Evolutionary conservation across 352 stramenopile genomes (phyloP).

Genomic region (Globisporangium alternatum): DNA sequence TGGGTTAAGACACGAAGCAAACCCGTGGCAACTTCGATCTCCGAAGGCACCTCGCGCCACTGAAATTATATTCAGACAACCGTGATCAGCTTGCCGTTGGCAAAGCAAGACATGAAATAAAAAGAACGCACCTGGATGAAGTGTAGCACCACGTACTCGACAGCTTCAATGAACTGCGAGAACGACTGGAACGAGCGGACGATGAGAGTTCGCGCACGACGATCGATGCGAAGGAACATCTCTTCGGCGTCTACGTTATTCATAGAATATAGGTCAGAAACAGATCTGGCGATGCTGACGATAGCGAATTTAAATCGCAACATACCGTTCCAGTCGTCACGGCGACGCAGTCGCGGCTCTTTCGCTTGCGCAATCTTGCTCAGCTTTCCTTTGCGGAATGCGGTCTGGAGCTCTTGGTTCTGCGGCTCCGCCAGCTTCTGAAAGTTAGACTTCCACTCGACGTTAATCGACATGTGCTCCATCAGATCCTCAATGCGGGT

Average conservation of each 20-base stretch:
- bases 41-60: conserved; percentile 74
- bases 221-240: conserved; percentile 78
- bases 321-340: conserved; percentile 74
- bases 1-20: conserved; percentile 60
- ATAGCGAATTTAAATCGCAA: not conserved
- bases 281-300: not conserved
- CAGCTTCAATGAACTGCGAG: conserved; percentile 69
- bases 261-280: not conserved
- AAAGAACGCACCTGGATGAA: conserved; percentile 67
- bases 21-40: conserved; percentile 59
- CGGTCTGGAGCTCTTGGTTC: conserved; percentile 69
- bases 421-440: conserved; percentile 74
- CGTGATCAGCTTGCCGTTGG: too few relatives aligned
- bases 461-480: conserved; percentile 86
- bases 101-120: not conserved
- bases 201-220: conserved; percentile 63
- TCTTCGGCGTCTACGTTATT: conserved; percentile 28
- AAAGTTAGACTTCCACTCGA: conserved; percentile 88
- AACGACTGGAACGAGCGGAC: conserved; percentile 68
- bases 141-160: conserved; percentile 76
- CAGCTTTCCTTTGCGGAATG: conserved; percentile 66
- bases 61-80: conserved; percentile 17
- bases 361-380: conserved; percentile 29
- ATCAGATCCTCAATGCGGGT: conserved; percentile 79
- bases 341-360: conserved; percentile 42